These are phyloP conservation scores for Geum urbanum DNA, from an alignment of 306 rosid species.

Conservation along the genomic window DNA sequence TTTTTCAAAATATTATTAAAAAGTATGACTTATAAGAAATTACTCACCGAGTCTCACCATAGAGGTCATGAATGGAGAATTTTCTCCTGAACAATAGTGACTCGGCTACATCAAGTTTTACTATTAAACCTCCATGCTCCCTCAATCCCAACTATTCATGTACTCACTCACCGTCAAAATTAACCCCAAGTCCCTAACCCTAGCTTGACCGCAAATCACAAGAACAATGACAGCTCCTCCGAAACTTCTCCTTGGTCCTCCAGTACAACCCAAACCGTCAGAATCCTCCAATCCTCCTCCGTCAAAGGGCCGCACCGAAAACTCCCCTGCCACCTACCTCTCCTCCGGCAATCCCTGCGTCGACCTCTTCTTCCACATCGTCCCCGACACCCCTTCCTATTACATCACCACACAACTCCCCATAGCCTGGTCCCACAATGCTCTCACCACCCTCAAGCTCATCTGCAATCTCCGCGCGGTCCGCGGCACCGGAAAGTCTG, in stretches of 20 bases:
- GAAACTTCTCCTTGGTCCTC: slow-evolving; percentile 1
- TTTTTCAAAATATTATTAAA: no score
- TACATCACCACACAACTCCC: slow-evolving; percentile 25
- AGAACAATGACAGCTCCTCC: neutral
- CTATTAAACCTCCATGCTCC: neutral
- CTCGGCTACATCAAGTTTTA: no score
- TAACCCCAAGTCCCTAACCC: neutral
- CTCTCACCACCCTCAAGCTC: slow-evolving; percentile 39
- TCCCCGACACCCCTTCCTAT: slow-evolving; percentile 37
- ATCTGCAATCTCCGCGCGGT: slow-evolving; percentile 58
- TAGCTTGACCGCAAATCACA: neutral
- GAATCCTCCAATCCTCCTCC: neutral
- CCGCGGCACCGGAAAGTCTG: slow-evolving; percentile 59
- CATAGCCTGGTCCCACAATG: slow-evolving; percentile 36
- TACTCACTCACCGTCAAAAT: neutral
- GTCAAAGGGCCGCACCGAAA: slow-evolving; percentile 29
- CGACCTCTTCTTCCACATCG: slow-evolving; percentile 33
- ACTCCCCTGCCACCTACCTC: slow-evolving; percentile 37
- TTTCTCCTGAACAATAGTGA: no score
- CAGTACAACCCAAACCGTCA: neutral
- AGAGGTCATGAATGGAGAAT: no score
- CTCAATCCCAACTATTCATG: neutral
- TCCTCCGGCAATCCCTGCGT: neutral
- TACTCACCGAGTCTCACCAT: no score
- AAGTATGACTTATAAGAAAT: no score